phyloP scores from a whole-genome alignment of 805 yeast genomes.

The Wickerhamomyces subpelliculosus region DNA sequence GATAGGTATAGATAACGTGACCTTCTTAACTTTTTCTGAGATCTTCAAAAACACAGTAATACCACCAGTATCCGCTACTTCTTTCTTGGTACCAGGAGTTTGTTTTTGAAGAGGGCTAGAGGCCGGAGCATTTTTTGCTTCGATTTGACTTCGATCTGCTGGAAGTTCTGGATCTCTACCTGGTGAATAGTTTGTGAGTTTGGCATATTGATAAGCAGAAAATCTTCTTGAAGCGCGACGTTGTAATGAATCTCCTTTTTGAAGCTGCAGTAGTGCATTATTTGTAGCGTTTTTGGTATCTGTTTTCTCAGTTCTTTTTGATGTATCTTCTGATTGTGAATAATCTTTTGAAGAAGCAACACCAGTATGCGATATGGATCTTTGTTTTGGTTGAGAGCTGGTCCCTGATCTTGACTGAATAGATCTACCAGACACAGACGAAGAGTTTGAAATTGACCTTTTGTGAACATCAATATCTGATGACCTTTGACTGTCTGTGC shows the following conservation, averaged over 20 bases:
- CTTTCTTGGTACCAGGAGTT: background rate
- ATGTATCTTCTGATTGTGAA: background rate
- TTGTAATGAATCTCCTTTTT: conserved; percentile 75
- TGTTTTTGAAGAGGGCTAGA: background rate
- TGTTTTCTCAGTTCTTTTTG: background rate
- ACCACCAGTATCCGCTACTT: no score
- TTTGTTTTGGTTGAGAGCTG: background rate
- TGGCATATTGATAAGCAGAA: conserved; percentile 89
- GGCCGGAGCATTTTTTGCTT: background rate
- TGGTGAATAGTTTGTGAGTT: conserved; percentile 45
- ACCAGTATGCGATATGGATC: background rate
- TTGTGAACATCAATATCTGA: conserved; percentile 7
- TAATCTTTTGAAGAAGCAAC: background rate
- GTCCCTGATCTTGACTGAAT: background rate
- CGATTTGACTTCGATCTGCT: conserved; percentile 13
- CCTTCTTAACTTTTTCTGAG: conserved; percentile 50
- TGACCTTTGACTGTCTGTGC: conserved; percentile 17
- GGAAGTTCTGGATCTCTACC: conserved; percentile 22
- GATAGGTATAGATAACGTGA: conserved; percentile 23
- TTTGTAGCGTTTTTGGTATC: conserved; percentile 12
- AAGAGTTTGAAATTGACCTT: conserved; percentile 3
- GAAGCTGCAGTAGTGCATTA: conserved; percentile 72
- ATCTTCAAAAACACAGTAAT: conserved; percentile 40
- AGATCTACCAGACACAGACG: background rate
- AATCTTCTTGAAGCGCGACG: conserved; percentile 91